Evolutionary conservation across 495 filamentous ascomycete species (phyloP), one percentile per base, ranked within the genome.

Genomic region (Podospora bellae-mahoneyi): DNA sequence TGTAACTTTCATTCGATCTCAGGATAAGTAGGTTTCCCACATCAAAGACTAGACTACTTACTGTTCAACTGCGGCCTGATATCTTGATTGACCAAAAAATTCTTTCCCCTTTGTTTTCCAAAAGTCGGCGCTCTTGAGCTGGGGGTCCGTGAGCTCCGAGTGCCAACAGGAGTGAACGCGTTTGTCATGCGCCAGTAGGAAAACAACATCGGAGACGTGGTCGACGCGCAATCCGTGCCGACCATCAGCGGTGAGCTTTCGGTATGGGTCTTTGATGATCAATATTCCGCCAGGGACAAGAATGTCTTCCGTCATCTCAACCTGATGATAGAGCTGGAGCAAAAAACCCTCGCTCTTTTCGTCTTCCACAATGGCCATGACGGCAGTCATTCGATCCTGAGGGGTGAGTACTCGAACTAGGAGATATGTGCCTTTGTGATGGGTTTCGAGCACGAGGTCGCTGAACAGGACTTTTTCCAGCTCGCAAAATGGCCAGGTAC

Each of bases 251-350:
- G 72, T 80, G 0, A 71, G 53, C 63, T 83, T 84, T 60, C 83
- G 74, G 70, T 83, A 87, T 3, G 85, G 84, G 66, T 87, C 85
- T 70, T 87, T 87, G 67, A 87, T 66, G 18, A 83, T 63, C 1
- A 82, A 64, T 2, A 84, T 73, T 1, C 60, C 73, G 4, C 79
- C 78, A 19, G 72, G 59, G 2, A 60, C 60, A 10, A 48, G 15
- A 16, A 48, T 13, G 15, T 48, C 39, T 13, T 48, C 39, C 71
- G 9, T 78, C 64, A 3, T 74, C 66, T 64, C 64, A 18, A 69
- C 70, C 67, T 84, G 80, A 34, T 83, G 76, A 68, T 84, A 81
- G 6, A 86, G 59, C 64, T 80, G 76, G 26, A 86, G 56, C 60
- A 76, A 60, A 2, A 80, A 54, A 5, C 77, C 81, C 44, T 78